Evolutionary conservation across 2,329 filamentous ascomycete genomes (phyloP).

Genomic region (Ophiostoma tasmaniense): DNA sequence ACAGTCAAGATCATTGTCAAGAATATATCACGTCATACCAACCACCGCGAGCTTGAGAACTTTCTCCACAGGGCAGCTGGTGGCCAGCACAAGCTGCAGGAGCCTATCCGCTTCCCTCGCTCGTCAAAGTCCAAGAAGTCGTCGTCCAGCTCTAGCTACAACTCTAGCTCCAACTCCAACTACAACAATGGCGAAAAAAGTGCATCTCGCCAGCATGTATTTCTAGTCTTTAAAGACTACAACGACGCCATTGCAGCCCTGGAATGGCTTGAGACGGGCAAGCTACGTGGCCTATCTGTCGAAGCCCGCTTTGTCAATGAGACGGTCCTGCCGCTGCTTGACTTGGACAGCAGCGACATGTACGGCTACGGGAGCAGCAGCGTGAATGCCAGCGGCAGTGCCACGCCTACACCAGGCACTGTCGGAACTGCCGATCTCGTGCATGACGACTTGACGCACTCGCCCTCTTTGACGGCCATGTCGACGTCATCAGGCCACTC

Average conservation of each 20-base stretch:
- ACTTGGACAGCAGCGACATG: not conserved
- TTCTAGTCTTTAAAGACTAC: constrained; percentile 14
- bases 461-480: not conserved
- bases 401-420: not conserved
- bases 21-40: constrained; percentile 17
- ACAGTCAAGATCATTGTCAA: constrained; percentile 17
- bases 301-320: constrained; percentile 17
- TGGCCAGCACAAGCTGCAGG: constrained; percentile 14
- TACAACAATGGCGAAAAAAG: not conserved
- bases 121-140: not conserved
- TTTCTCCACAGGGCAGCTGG: constrained; percentile 9
- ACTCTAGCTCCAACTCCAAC: not conserved
- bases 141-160: not conserved
- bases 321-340: not conserved
- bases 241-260: constrained; percentile 11
- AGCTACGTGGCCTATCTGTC: constrained; percentile 5
- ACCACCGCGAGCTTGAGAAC: constrained; percentile 9
- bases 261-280: not conserved
- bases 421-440: not conserved
- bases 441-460: not conserved
- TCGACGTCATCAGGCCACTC: not conserved
- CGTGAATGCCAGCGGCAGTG: not conserved
- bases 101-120: constrained; percentile 15
- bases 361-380: not conserved
- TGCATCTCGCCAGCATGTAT: constrained; percentile 12